Evolutionary conservation across 805 yeast species (phyloP).

Genomic region (Candida michaelii): DNA sequence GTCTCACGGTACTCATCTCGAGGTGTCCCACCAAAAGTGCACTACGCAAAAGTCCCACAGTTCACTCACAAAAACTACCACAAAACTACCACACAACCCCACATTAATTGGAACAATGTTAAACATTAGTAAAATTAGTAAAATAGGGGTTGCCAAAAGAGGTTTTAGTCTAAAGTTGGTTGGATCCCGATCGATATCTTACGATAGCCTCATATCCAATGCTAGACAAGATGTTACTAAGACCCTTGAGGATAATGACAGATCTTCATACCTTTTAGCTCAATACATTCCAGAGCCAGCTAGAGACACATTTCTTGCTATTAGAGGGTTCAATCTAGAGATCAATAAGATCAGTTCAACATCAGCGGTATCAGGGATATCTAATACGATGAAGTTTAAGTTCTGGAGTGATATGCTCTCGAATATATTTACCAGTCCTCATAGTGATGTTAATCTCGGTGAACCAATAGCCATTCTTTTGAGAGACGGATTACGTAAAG

Average conservation of each 20-base stretch:
- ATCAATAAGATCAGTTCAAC: constrained; percentile 48
- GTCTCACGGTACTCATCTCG: neutral
- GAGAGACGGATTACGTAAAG: constrained; percentile 50
- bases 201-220: constrained; percentile 13
- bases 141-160: no score
- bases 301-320: constrained; percentile 60
- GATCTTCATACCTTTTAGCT: constrained; percentile 63
- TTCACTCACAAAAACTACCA: no score
- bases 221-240: constrained; percentile 46
- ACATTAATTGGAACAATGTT: no score
- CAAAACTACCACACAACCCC: no score
- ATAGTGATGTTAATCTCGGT: constrained; percentile 39
- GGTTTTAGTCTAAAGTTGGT: no score
- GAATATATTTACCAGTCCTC: constrained; percentile 41
- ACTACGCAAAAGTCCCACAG: no score
- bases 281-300: constrained; percentile 69
- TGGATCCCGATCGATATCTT: neutral
- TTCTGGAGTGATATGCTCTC: constrained; percentile 71
- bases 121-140: no score
- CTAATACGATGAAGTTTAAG: constrained; percentile 56
- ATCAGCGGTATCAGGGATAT: constrained; percentile 33
- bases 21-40: neutral
- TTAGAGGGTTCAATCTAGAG: constrained; percentile 66
- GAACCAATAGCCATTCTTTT: constrained; percentile 68
- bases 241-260: constrained; percentile 49